Conservation (phyloP, 1,284 basidiomycete species). For the Leccinum cinnamomeum region DNA sequence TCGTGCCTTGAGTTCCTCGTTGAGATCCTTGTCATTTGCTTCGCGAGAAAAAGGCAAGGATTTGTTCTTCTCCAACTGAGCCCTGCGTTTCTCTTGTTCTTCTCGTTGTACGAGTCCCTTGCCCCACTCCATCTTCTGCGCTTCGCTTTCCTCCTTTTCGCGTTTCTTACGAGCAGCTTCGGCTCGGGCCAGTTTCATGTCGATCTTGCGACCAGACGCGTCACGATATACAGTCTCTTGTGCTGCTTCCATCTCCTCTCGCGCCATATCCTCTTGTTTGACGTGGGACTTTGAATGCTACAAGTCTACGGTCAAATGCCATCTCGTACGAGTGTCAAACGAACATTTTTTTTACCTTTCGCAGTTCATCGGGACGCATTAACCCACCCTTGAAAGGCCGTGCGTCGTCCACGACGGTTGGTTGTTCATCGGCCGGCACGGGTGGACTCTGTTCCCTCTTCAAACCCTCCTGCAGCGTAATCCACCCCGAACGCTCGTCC, state of each 20-base stretch:
- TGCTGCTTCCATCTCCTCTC: constrained; percentile 59
- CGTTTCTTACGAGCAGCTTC: constrained; percentile 79
- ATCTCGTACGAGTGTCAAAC: not conserved
- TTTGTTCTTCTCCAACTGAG: constrained; percentile 68
- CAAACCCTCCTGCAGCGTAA: constrained; percentile 49
- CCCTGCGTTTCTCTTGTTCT: constrained; percentile 63
- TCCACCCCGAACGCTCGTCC: constrained; percentile 57
- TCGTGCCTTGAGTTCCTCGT: constrained; percentile 76
- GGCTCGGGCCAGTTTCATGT: constrained; percentile 79
- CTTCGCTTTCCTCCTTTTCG: constrained; percentile 80
- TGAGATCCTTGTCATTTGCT: constrained; percentile 83
- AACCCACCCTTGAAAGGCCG: constrained; percentile 71
- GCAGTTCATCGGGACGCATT: constrained; percentile 64
- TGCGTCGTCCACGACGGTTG: constrained; percentile 51
- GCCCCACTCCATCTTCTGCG: constrained; percentile 94
- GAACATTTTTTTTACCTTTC: constrained; percentile 39
- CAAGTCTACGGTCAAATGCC: not conserved
- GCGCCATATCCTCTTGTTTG: constrained; percentile 42
- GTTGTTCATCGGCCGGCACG: constrained; percentile 67
- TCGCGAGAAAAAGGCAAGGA: constrained; percentile 71
- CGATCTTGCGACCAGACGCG: constrained; percentile 83
- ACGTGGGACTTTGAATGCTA: constrained; percentile 44
- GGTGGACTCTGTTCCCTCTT: constrained; percentile 50
- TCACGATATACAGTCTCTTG: constrained; percentile 97
- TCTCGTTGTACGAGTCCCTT: constrained; percentile 90